phyloP scores from a whole-genome alignment of 2,329 filamentous ascomycete genomes.

The Trichoderma brevicompactum region DNA sequence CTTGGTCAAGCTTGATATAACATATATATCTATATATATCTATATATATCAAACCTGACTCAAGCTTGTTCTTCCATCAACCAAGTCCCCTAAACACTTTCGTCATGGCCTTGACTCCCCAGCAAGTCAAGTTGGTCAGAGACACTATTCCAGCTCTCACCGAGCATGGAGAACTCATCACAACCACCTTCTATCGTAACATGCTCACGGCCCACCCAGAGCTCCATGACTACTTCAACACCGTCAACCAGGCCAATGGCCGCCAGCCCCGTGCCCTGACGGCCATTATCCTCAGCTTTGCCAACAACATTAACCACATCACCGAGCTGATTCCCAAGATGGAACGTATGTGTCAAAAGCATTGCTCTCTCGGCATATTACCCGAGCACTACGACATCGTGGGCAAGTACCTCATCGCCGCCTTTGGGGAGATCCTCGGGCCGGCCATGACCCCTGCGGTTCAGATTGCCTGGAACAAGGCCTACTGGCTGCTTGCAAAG shows the following conservation, averaged over 20 bases:
- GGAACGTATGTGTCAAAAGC: conserved; percentile 70
- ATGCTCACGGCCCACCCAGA: conserved; percentile 68
- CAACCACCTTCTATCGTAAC: conserved; percentile 72
- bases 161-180: conserved; percentile 70
- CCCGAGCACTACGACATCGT: conserved; percentile 74
- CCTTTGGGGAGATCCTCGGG: conserved; percentile 70
- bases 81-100: neutral
- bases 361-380: conserved; percentile 69
- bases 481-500: conserved; percentile 74
- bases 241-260: conserved; percentile 44
- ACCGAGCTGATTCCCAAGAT: conserved; percentile 58
- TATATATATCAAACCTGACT: too few relatives aligned
- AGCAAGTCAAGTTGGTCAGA: conserved; percentile 68
- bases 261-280: conserved; percentile 44
- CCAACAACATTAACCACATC: conserved; percentile 69
- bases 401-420: conserved; percentile 68
- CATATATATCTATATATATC: too few relatives aligned
- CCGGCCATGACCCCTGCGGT: conserved; percentile 66
- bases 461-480: conserved; percentile 69
- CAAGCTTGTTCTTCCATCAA: neutral
- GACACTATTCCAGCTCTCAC: conserved; percentile 71
- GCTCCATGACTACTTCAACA: conserved; percentile 72
- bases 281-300: conserved; percentile 67
- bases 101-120: conserved; percentile 50
- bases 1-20: neutral